These are phyloP conservation scores for Pseudogymnoascus sp. DNA, from an alignment of 2,329 filamentous ascomycete genomes.

Conservation along the genomic window DNA sequence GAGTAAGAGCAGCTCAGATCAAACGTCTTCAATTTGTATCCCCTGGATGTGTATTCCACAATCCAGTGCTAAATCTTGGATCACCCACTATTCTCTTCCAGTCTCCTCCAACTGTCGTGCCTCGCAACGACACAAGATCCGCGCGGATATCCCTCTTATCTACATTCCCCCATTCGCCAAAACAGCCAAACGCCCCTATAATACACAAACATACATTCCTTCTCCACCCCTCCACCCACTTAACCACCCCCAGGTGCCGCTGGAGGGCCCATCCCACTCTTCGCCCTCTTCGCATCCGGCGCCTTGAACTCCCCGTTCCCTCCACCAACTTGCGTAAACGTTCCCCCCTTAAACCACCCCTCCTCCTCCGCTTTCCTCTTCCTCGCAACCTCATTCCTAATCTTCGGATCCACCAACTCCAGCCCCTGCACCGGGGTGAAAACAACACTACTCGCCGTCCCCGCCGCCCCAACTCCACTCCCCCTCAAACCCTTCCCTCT, in stretches of 20 bases:
- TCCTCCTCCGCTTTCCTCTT: constrained; percentile 94
- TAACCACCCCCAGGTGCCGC: constrained; percentile 5
- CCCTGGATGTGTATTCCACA: background rate
- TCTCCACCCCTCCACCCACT: background rate
- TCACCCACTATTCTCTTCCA: background rate
- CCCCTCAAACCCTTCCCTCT: constrained; percentile 72
- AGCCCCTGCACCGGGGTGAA: constrained; percentile 94
- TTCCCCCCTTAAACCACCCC: constrained; percentile 94
- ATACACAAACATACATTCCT: background rate
- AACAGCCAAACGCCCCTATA: background rate
- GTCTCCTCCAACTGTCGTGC: background rate
- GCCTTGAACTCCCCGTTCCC: constrained; percentile 74
- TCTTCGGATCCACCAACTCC: constrained; percentile 90
- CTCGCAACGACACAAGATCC: background rate
- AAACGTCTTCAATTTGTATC: background rate
- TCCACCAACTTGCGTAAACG: constrained; percentile 77
- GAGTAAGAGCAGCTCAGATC: background rate
- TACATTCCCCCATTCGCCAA: background rate
- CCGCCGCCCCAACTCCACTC: constrained; percentile 70
- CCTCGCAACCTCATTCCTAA: constrained; percentile 74
- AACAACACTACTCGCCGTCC: constrained; percentile 78
- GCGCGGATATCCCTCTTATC: background rate
- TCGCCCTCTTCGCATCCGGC: constrained; percentile 64
- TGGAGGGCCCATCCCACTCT: constrained; percentile 43
- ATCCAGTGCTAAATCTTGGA: background rate